Conservation (phyloP, 768 basidiomycete species). For the Leccinum truebloodii region DNA sequence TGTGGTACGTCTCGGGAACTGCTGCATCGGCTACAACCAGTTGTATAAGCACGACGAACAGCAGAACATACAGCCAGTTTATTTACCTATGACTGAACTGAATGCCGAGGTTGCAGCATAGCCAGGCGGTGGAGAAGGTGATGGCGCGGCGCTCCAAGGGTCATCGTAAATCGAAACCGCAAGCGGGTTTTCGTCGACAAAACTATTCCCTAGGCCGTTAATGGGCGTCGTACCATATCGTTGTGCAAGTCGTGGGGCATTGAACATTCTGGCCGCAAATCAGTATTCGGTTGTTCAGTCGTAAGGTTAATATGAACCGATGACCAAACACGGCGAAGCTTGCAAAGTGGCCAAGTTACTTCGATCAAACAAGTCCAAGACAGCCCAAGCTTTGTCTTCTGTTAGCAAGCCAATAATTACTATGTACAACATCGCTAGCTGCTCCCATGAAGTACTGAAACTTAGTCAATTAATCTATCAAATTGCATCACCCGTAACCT, state of each 20-base stretch:
- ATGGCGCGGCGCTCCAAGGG: slow-evolving; percentile 77
- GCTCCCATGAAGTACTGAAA: slow-evolving; percentile 12
- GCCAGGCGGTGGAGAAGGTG: slow-evolving; percentile 64
- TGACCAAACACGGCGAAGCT: not conserved
- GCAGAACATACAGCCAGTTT: not conserved
- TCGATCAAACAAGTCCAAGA: not conserved
- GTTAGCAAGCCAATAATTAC: slow-evolving; percentile 21
- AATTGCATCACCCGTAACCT: slow-evolving; percentile 46
- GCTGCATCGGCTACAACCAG: slow-evolving; percentile 65
- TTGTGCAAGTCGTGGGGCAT: slow-evolving; percentile 75
- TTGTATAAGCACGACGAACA: slow-evolving; percentile 10
- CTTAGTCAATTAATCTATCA: slow-evolving; percentile 18
- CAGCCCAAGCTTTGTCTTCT: slow-evolving; percentile 3
- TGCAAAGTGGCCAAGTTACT: slow-evolving; percentile 1
- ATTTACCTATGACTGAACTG: slow-evolving; percentile 74
- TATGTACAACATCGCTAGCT: slow-evolving; percentile 21
- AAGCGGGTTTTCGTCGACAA: slow-evolving; percentile 76
- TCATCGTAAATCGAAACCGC: slow-evolving; percentile 76
- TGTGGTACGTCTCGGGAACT: slow-evolving; percentile 75
- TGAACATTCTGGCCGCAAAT: slow-evolving; percentile 62
- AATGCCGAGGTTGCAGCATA: slow-evolving; percentile 55
- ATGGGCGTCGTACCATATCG: slow-evolving; percentile 60
- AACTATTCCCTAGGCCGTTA: slow-evolving; percentile 66
- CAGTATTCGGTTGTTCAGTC: slow-evolving; percentile 14
- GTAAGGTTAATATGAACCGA: slow-evolving; percentile 11